These are phyloP conservation scores for Podaxis rugospora DNA, from an alignment of 768 basidiomycete genomes.

Conservation along the genomic window DNA sequence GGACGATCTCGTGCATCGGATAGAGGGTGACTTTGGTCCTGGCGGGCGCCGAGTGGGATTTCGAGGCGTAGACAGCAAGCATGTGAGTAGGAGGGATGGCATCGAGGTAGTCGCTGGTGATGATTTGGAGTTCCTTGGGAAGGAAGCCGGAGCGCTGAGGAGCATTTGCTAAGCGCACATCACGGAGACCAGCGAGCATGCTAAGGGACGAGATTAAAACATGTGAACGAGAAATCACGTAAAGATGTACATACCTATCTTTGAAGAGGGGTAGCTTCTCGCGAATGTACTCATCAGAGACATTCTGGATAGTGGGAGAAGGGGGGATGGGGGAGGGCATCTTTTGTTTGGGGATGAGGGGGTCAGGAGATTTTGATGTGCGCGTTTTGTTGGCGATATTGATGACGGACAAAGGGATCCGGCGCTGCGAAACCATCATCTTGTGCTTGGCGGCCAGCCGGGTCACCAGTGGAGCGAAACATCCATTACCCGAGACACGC, in stretches of 20 bases:
- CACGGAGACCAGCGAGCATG: conserved; percentile 7
- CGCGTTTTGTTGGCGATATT: not conserved
- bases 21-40: conserved; percentile 41
- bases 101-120: conserved; percentile 18
- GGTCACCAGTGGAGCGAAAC: conserved; percentile 2
- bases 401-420: conserved; percentile 1
- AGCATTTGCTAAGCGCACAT: not conserved
- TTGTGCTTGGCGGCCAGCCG: conserved; percentile 8
- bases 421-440: conserved; percentile 1
- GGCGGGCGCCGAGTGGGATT: conserved; percentile 16
- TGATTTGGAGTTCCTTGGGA: conserved; percentile 21
- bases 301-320: not conserved
- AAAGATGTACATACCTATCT: conserved; percentile 1
- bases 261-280: conserved; percentile 4
- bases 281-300: not conserved
- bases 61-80: conserved; percentile 41
- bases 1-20: conserved; percentile 65
- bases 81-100: conserved; percentile 45
- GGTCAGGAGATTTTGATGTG: not conserved
- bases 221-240: not conserved
- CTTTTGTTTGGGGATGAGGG: not conserved
- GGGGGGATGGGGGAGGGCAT: not conserved
- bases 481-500: not conserved
- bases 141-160: conserved; percentile 9
- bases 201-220: not conserved